phyloP scores from a whole-genome alignment of 2,329 filamentous ascomycete genomes.

The Fusarium sp. region DNA sequence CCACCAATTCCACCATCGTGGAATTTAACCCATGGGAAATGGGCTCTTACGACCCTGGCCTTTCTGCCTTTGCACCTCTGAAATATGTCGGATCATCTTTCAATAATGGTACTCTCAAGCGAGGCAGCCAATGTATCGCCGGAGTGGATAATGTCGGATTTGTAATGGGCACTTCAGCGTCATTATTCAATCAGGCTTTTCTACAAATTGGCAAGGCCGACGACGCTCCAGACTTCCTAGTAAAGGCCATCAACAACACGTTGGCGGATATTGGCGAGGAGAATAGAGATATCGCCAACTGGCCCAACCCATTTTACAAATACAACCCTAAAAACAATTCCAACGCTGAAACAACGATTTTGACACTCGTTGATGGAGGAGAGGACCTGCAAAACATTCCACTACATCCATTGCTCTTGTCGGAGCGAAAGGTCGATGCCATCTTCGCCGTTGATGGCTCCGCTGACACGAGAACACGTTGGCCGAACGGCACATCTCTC shows the following conservation, averaged over 20 bases:
- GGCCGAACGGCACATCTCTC: conserved; percentile 82
- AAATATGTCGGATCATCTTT: conserved; percentile 81
- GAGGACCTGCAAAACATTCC: conserved; percentile 84
- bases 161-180: conserved; percentile 86
- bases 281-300: conserved; percentile 80
- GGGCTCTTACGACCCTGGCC: conserved; percentile 79
- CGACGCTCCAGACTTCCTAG: conserved; percentile 60
- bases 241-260: conserved; percentile 62
- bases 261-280: conserved; percentile 66
- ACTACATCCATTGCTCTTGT: conserved; percentile 80
- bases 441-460: conserved; percentile 85
- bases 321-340: conserved; percentile 71
- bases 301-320: conserved; percentile 79
- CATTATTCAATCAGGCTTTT: conserved; percentile 84
- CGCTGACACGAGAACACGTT: conserved; percentile 74
- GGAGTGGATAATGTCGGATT: conserved; percentile 88
- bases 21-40: conserved; percentile 86
- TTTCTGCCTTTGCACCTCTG: conserved; percentile 77
- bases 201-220: conserved; percentile 62
- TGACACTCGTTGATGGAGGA: conserved; percentile 83
- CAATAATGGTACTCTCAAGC: conserved; percentile 67
- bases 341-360: conserved; percentile 62
- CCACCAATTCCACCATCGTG: conserved; percentile 75
- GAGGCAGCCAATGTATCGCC: conserved; percentile 71
- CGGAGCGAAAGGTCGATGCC: conserved; percentile 77